phyloP scores from a whole-genome alignment of 2,329 filamentous ascomycete species.

The Colletotrichum tropicicola region DNA sequence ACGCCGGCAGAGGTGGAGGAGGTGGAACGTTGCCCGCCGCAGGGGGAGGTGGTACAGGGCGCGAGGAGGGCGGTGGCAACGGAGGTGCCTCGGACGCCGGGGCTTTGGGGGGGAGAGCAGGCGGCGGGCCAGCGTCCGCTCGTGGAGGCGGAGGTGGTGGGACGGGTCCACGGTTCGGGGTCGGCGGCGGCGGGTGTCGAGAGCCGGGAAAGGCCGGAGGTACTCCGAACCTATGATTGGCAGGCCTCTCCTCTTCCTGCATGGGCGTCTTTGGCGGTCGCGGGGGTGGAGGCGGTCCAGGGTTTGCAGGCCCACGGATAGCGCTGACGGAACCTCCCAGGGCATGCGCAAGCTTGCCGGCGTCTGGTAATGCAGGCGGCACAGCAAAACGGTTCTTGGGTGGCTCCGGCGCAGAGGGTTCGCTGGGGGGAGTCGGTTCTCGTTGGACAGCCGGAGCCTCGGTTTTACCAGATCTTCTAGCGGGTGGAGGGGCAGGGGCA shows the following conservation, averaged over 20 bases:
- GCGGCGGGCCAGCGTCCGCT: slow-evolving; percentile 43
- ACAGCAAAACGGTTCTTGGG: slow-evolving; percentile 57
- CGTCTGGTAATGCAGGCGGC: slow-evolving; percentile 88
- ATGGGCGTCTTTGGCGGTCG: slow-evolving; percentile 76
- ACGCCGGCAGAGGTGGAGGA: slow-evolving; percentile 43
- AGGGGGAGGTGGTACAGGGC: slow-evolving; percentile 64
- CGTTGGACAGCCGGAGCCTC: slow-evolving; percentile 48
- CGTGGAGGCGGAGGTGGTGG: slow-evolving; percentile 75
- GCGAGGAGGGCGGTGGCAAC: slow-evolving; percentile 59
- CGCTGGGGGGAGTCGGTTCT: slow-evolving; percentile 70
- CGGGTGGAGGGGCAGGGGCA: slow-evolving; percentile 65
- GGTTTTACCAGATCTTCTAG: slow-evolving; percentile 65
- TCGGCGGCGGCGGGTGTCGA: slow-evolving; percentile 80
- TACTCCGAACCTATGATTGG: slow-evolving; percentile 72
- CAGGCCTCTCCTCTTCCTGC: slow-evolving; percentile 68
- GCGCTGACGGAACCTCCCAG: slow-evolving; percentile 49
- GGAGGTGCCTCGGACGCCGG: slow-evolving; percentile 55
- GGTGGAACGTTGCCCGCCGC: slow-evolving; percentile 48
- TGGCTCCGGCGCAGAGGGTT: slow-evolving; percentile 70
- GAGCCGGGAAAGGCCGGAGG: slow-evolving; percentile 79
- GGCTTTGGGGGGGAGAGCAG: slow-evolving; percentile 58
- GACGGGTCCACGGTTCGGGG: slow-evolving; percentile 74
- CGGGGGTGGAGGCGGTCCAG: slow-evolving; percentile 74
- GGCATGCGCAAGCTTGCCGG: slow-evolving; percentile 81
- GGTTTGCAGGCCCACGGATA: slow-evolving; percentile 33